Evolutionary conservation across 805 yeast species (phyloP).

Genomic region (Starmerella floricola): DNA sequence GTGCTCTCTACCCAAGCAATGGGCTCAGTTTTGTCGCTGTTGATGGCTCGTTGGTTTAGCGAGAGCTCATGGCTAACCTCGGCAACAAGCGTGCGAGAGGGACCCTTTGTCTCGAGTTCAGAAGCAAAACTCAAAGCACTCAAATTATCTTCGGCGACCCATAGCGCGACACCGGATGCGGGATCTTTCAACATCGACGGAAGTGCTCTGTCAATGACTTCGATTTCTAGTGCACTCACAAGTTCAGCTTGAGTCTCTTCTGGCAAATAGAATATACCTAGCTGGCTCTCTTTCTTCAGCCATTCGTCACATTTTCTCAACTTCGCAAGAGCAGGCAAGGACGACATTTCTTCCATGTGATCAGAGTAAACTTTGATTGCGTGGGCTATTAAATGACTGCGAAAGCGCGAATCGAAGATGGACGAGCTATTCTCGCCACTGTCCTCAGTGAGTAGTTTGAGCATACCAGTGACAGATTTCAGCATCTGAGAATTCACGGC

Average conservation of each 20-base stretch:
- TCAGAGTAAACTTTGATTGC: constrained; percentile 2
- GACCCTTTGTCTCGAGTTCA: constrained; percentile 10
- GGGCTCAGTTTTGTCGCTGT: neutral
- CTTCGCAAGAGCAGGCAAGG: constrained; percentile 1
- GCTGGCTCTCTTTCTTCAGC: constrained; percentile 12
- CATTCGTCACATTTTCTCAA: constrained; percentile 9
- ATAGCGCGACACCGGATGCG: constrained; percentile 12
- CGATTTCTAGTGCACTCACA: constrained; percentile 4
- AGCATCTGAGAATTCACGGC: constrained; percentile 10
- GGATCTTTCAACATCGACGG: constrained; percentile 8
- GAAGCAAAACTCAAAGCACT: constrained; percentile 15
- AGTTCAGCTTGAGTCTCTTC: constrained; percentile 10
- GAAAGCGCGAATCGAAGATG: constrained; percentile 14
- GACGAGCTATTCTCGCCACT: constrained; percentile 11
- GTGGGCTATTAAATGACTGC: constrained; percentile 4
- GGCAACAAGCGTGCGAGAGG: constrained; percentile 7
- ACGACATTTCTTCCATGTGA: neutral
- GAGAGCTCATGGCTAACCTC: constrained; percentile 3
- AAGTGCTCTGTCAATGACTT: constrained; percentile 10
- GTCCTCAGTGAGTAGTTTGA: constrained; percentile 13
- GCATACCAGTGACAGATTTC: constrained; percentile 12
- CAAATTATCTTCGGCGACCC: constrained; percentile 12
- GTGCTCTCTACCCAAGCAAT: constrained; percentile 15
- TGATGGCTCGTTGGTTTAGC: constrained; percentile 4
- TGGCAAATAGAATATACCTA: constrained; percentile 15